Evolutionary conservation across 805 yeast species (phyloP), one percentile per base, ranked within the genome.

Genomic region (Lachancea quebecensis): DNA sequence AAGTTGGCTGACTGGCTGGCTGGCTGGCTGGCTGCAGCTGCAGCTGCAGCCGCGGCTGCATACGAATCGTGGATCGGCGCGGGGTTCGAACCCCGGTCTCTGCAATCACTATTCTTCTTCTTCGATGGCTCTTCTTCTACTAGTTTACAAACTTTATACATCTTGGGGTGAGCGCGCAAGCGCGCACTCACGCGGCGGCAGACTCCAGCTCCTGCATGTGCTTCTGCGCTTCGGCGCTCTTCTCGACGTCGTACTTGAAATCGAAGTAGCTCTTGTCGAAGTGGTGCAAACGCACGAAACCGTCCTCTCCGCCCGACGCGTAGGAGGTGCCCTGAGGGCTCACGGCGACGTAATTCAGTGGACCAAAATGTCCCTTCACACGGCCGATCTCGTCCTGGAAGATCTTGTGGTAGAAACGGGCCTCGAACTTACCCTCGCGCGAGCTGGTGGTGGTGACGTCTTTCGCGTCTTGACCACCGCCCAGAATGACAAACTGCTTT

Each of bases 381-480:
- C 96, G 83, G 55, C 98, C 99, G 54, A 93, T 82, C 68, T 91
- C 98, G 64, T 91, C 98, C 67, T 83, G 84, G 67, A 90, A 93
- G 41, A 93, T 78, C 71, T 91, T 93, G 71, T 93, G 98, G 70
- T 82, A 88, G 66, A 93, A 86, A 71, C 96, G 80, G 32, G 97
- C 93, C 73, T 93, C 98, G 67, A 93, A 93, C 64, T 87, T 87
- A 72, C 99, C 99, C 68, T 91, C 95, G 40, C 83, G 75, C 45
- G 89, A 81, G 36, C 93, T 78, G 25, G 98, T 89, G n/a, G 98
- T 93, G 36, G 99, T 93, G 62, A 93, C 99, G 66, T 90, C 95
- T 68, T 89, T 81, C 35, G 99, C 98, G 59, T 89, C 98, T 74
- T 93, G 98, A 81, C 99, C 99, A 72, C 99, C 99, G 44, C 98